Conservation (phyloP, 2,329 filamentous ascomycete species). For the Aureobasidium sp. region DNA sequence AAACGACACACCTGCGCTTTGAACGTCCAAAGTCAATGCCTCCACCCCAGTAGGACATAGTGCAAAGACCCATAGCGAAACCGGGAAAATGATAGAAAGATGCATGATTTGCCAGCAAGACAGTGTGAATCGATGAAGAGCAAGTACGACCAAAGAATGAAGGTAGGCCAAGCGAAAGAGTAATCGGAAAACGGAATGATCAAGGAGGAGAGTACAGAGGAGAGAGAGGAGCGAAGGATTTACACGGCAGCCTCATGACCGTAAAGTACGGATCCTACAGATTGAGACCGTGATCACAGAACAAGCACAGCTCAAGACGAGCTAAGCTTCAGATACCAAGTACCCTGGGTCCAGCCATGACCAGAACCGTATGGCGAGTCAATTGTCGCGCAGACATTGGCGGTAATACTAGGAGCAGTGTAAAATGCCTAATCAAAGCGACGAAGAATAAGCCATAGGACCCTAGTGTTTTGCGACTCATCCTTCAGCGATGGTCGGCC, state of each 20-base stretch:
- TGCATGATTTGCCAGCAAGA: neutral
- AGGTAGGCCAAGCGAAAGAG: neutral
- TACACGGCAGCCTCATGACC: neutral
- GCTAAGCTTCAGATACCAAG: neutral
- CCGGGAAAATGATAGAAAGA: neutral
- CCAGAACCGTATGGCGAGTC: neutral
- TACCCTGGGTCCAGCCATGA: neutral
- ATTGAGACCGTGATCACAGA: neutral
- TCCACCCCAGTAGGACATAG: neutral
- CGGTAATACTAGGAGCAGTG: neutral
- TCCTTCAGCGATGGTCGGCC: neutral
- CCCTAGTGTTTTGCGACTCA: neutral
- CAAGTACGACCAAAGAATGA: neutral
- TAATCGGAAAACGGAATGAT: neutral
- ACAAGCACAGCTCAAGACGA: neutral
- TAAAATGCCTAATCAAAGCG: neutral
- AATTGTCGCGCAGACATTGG: neutral
- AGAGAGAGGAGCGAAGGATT: neutral
- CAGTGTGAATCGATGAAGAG: neutral
- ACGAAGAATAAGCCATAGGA: neutral
- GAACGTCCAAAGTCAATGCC: neutral
- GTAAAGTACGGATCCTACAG: neutral
- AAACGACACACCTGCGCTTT: neutral
- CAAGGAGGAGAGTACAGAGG: neutral
- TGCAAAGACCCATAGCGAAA: neutral